phyloP scores from a whole-genome alignment of 352 stramenopile genomes.

The Chrysophaeum taylorii region DNA sequence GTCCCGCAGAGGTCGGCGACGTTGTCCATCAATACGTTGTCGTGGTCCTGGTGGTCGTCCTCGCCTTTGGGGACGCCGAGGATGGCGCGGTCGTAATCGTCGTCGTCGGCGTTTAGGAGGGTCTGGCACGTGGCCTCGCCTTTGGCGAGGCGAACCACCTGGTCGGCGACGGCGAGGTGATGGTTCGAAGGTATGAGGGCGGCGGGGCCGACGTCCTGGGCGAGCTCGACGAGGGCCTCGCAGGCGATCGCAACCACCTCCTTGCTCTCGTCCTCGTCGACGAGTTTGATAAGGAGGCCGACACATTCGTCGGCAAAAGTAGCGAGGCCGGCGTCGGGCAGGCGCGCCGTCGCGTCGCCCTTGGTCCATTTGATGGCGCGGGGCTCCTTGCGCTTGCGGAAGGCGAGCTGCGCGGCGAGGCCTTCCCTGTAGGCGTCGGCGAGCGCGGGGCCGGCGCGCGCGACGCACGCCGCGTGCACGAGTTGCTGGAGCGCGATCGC shows the following conservation, averaged over 20 bases:
- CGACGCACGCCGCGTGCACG: slow-evolving; percentile 35
- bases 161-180: no score
- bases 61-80: slow-evolving; percentile 47
- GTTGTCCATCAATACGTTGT: slow-evolving; percentile 78
- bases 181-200: slow-evolving; percentile 44
- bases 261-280: slow-evolving; percentile 59
- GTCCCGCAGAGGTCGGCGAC: slow-evolving; percentile 82
- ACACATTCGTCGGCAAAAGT: slow-evolving; percentile 39
- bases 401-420: slow-evolving; percentile 43
- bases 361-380: neutral
- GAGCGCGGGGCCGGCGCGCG: slow-evolving; percentile 43
- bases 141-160: slow-evolving; percentile 40
- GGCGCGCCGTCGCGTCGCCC: slow-evolving; percentile 27
- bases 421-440: slow-evolving; percentile 40
- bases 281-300: slow-evolving; percentile 40
- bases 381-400: slow-evolving; percentile 56
- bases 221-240: slow-evolving; percentile 49
- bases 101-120: slow-evolving; percentile 32
- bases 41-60: slow-evolving; percentile 78
- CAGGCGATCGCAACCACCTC: slow-evolving; percentile 47
- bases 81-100: slow-evolving; percentile 26
- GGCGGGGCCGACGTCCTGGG: slow-evolving; percentile 42
- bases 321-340: slow-evolving; percentile 44
- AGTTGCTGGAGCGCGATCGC: slow-evolving; percentile 40
- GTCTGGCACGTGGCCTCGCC: slow-evolving; percentile 51